Evolutionary conservation across 2,329 filamentous ascomycete genomes (phyloP).

Genomic region (Phaeosphaeriaceae sp.): DNA sequence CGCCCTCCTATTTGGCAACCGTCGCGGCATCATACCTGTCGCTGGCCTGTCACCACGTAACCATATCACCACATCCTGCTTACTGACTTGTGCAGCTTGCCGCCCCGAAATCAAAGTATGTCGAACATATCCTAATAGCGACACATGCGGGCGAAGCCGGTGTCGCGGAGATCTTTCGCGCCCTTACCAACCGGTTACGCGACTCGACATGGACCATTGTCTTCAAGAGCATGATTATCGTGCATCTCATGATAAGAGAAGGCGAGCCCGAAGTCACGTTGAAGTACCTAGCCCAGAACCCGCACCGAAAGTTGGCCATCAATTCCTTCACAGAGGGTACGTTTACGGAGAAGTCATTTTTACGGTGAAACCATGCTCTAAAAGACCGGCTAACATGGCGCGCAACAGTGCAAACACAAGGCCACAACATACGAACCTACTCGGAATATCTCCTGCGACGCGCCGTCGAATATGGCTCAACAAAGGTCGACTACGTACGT

Average conservation of each 20-base stretch:
- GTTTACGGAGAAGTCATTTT: conserved; percentile 47
- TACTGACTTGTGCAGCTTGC: conserved; percentile 68
- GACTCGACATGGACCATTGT: conserved; percentile 99
- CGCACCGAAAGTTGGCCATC: conserved; percentile 78
- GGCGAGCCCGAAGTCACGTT: conserved; percentile 89
- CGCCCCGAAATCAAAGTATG: conserved; percentile 98
- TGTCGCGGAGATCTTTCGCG: conserved; percentile 93
- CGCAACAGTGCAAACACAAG: conserved; percentile 87
- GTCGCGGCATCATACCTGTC: neutral
- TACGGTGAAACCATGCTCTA: neutral
- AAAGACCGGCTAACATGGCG: conserved; percentile 47
- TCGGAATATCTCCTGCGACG: conserved; percentile 84
- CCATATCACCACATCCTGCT: conserved; percentile 28
- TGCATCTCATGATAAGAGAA: conserved; percentile 97
- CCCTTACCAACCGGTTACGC: conserved; percentile 83
- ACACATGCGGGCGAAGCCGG: conserved; percentile 94
- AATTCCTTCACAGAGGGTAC: conserved; percentile 91
- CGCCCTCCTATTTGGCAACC: conserved; percentile 5
- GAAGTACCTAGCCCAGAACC: conserved; percentile 80
- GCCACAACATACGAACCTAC: conserved; percentile 92
- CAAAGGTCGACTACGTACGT: conserved; percentile 88
- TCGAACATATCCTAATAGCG: conserved; percentile 95
- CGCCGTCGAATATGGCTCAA: conserved; percentile 80
- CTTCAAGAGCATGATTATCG: conserved; percentile 94
- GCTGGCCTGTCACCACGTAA: conserved; percentile 3